phyloP scores from a whole-genome alignment of 352 stramenopile genomes.

The Elongisporangium prolatum region DNA sequence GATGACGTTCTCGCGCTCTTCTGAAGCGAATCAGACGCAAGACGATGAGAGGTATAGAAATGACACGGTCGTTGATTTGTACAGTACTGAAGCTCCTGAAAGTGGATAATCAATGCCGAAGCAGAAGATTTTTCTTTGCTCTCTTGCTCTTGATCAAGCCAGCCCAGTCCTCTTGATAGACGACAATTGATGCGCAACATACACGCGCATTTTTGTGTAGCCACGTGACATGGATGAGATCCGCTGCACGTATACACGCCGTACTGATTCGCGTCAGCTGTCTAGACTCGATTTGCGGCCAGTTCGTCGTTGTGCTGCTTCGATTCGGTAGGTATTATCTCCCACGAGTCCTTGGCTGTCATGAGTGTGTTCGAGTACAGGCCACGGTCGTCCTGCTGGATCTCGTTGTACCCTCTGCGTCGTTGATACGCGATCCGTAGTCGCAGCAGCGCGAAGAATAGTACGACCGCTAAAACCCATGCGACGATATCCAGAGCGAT shows the following conservation, averaged over 20 bases:
- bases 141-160: background rate
- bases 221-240: background rate
- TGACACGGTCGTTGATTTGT: background rate
- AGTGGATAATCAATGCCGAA: background rate
- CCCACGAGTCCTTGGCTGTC: conserved; percentile 64
- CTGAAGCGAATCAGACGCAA: background rate
- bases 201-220: background rate
- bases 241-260: background rate
- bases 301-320: background rate
- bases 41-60: conserved; percentile 1
- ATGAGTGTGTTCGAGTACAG: conserved; percentile 65
- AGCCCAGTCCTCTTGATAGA: background rate
- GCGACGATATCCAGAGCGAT: conserved; percentile 35
- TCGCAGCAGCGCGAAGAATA: conserved; percentile 39
- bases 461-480: conserved; percentile 35
- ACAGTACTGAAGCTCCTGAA: background rate
- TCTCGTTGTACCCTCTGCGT: conserved; percentile 50
- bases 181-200: background rate
- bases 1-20: background rate
- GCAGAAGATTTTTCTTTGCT: background rate
- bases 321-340: conserved; percentile 19
- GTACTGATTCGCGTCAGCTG: background rate
- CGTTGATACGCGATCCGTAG: conserved; percentile 37
- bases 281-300: background rate
- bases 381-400: conserved; percentile 58